phyloP scores from a whole-genome alignment of 148 eudicot genomes.

The Rhododendron kiyosumense region DNA sequence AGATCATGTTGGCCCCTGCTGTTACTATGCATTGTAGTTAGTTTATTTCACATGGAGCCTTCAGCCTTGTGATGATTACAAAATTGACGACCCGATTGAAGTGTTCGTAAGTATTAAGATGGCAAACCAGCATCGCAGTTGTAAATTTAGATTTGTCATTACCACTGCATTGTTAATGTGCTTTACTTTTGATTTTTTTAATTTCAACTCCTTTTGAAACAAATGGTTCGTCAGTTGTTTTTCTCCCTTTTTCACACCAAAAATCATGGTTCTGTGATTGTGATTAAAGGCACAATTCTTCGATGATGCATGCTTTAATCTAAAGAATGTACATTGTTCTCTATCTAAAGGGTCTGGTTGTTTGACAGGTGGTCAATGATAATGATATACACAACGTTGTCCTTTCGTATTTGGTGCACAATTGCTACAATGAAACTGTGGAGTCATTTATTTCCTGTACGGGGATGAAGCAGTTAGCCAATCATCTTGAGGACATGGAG shows the following conservation, averaged over 20 bases:
- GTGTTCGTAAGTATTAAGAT: neutral
- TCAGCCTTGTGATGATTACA: neutral
- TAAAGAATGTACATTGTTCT: neutral
- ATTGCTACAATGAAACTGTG: constrained; percentile 74
- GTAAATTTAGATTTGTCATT: neutral
- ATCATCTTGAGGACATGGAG: constrained; percentile 74
- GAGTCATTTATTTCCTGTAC: constrained; percentile 61
- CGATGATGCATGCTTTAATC: neutral
- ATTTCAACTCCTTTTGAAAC: neutral
- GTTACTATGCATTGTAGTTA: neutral
- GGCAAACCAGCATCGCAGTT: neutral
- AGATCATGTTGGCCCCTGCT: neutral
- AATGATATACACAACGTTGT: constrained; percentile 71
- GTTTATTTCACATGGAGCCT: neutral
- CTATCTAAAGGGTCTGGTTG: neutral
- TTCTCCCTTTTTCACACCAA: constrained; percentile 2
- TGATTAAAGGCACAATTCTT: neutral
- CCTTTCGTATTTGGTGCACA: constrained; percentile 88
- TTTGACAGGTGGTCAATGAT: constrained; percentile 55
- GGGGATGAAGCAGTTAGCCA: constrained; percentile 50
- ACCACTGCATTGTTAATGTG: neutral
- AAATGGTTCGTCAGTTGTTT: neutral
- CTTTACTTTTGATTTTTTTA: too few species aligned
- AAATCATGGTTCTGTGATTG: neutral
- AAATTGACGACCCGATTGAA: neutral